phyloP scores from a whole-genome alignment of 495 filamentous ascomycete species.

The Tetracladium marchalianum region DNA sequence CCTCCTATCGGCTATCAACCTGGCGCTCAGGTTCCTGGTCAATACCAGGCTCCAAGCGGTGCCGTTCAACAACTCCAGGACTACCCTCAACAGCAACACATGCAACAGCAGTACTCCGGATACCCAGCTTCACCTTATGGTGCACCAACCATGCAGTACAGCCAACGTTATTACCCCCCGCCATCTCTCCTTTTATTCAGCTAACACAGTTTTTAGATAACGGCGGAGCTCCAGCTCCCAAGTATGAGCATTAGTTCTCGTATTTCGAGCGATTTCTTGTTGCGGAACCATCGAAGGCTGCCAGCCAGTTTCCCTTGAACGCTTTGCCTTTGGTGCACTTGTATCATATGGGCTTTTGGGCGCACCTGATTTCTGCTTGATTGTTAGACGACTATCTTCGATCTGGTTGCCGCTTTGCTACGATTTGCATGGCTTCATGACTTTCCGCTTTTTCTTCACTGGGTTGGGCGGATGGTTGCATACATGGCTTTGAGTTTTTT shows the following conservation, averaged over 20 bases:
- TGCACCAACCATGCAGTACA: constrained; percentile 65
- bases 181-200: constrained; percentile 8
- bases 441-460: constrained; percentile 13
- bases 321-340: constrained; percentile 5
- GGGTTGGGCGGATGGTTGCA: constrained; percentile 10
- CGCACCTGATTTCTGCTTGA: constrained; percentile 16
- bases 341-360: constrained; percentile 23
- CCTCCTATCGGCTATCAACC: constrained; percentile 81
- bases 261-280: not conserved
- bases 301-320: too few species aligned
- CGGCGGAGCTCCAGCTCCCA: constrained; percentile 9
- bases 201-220: constrained; percentile 22
- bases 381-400: constrained; percentile 15
- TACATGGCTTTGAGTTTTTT: constrained; percentile 3
- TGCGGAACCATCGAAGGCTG: too few species aligned
- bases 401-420: constrained; percentile 18
- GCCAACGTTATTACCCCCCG: constrained; percentile 51
- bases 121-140: constrained; percentile 73
- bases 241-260: constrained; percentile 20
- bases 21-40: constrained; percentile 48
- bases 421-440: constrained; percentile 24
- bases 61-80: constrained; percentile 53
- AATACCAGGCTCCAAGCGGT: constrained; percentile 59
- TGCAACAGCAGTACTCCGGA: constrained; percentile 35
- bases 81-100: constrained; percentile 42